Conservation (phyloP, 768 basidiomycete species). For the Pleurotus citrinopileatus region DNA sequence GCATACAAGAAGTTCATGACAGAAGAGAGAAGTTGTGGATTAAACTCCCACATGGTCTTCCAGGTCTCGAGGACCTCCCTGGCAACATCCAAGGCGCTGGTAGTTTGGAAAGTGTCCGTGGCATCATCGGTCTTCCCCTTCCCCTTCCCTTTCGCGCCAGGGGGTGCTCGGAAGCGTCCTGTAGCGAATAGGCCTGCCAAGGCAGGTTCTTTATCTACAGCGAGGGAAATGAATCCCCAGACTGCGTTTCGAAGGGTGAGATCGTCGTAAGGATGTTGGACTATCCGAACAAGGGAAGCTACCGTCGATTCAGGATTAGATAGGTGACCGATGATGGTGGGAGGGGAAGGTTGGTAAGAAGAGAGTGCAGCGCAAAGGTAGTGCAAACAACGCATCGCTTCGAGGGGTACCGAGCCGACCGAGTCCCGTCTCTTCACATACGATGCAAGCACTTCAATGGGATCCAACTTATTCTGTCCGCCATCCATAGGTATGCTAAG, state of each 20-base stretch:
- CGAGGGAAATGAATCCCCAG: constrained; percentile 82
- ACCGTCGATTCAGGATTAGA: constrained; percentile 74
- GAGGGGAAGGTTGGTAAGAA: constrained; percentile 53
- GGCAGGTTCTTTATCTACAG: constrained; percentile 85
- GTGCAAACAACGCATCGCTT: constrained; percentile 66
- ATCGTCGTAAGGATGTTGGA: constrained; percentile 81
- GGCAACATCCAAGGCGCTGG: constrained; percentile 68
- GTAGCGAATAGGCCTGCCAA: constrained; percentile 76
- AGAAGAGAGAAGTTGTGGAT: constrained; percentile 72
- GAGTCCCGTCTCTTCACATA: constrained; percentile 67
- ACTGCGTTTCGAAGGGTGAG: constrained; percentile 66
- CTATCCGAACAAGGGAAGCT: constrained; percentile 62
- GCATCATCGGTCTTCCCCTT: constrained; percentile 36
- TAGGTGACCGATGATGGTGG: constrained; percentile 76
- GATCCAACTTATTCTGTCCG: constrained; percentile 52
- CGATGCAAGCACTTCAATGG: constrained; percentile 70
- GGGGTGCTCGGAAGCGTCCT: constrained; percentile 60
- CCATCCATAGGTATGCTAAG: constrained; percentile 44
- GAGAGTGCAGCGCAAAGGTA: constrained; percentile 67
- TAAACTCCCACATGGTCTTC: constrained; percentile 74
- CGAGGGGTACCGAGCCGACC: constrained; percentile 57
- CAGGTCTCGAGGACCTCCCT: constrained; percentile 63
- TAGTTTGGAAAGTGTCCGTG: constrained; percentile 26
- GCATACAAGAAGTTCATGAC: constrained; percentile 74
- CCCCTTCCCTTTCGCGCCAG: constrained; percentile 36